These are phyloP conservation scores for Tagetes erecta DNA, from an alignment of 129 eudicot species.

Conservation along the genomic window DNA sequence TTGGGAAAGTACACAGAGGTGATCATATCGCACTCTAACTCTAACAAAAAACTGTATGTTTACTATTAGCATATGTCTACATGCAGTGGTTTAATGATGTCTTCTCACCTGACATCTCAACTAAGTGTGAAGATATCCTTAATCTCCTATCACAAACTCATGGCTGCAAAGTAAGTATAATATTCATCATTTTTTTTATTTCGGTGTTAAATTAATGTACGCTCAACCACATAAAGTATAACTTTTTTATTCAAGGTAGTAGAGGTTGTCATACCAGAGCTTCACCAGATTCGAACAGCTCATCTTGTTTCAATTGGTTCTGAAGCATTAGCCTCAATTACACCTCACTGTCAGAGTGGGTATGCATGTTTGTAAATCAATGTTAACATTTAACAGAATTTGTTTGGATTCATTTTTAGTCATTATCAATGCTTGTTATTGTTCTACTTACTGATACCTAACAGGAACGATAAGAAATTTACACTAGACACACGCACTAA, in stretches of 20 bases:
- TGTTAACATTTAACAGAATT: not conserved
- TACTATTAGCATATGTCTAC: constrained; percentile 4
- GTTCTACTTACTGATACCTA: not conserved
- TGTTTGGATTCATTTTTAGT: not conserved
- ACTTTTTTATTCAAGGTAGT: constrained; percentile 43
- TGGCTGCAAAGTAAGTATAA: constrained; percentile 68
- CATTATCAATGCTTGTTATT: not conserved
- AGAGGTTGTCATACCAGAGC: constrained; percentile 85
- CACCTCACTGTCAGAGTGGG: constrained; percentile 66
- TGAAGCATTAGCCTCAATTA: constrained; percentile 52
- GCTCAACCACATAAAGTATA: not conserved
- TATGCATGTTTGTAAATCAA: constrained; percentile 26
- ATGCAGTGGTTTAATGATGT: constrained; percentile 97
- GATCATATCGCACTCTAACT: not conserved
- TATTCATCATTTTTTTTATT: not conserved
- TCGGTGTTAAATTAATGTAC: not conserved
- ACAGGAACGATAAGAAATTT: constrained; percentile 55
- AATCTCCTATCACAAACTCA: constrained; percentile 54
- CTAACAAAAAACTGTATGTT: constrained; percentile 2
- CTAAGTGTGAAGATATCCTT: constrained; percentile 73
- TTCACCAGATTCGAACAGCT: constrained; percentile 68
- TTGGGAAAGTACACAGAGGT: constrained; percentile 94
- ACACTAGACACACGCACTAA: constrained; percentile 72
- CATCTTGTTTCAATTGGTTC: constrained; percentile 87
- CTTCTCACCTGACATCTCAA: constrained; percentile 71